Base-by-base conservation (phyloP, 768 basidiomycete genomes). In the Holtermanniella nyarrowii region DNA sequence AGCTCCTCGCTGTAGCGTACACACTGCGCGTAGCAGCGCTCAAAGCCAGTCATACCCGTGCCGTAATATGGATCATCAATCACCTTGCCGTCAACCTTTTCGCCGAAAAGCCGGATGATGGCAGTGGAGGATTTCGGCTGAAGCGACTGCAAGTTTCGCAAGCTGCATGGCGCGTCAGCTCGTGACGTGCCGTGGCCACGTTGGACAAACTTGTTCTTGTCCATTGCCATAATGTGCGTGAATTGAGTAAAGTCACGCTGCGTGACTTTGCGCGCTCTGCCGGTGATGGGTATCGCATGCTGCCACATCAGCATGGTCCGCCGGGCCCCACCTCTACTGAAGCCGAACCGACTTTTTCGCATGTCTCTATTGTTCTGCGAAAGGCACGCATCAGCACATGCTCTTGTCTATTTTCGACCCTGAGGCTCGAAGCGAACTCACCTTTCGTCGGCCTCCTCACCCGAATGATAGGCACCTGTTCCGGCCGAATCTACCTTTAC, bases 31-130 rank as follows among this genome's bases (percentile, higher is more conserved):
- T 82, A 91, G n/a, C 81, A 79, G 42, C 73, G 72, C 65, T 89
- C 86, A 55, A 93, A 93, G 2, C 78, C 85, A 53, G 73, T 82
- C 25, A 75, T 73, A 26, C 80, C 79, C 12, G 82, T 85, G 55
- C 86, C 89, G 69, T 89, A 93, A 41, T 68, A 68, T 4, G 90
- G 90, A 68, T 93, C 90, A 11, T 77, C 75, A 55, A 95, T 88
- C 16, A 82, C 76, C 78, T 78, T 22, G 49, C 53, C 31, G 45
- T 31, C 27, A 24, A 20, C 11, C 52, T 54, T 22, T 46, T 49
- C 52, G 37, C 67, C 64, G 44, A 71, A 71, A 31, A 71, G 50
- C 16, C 60, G 52, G 13, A 71, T 62, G 18, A 56, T 47, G 22
- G 67, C 53, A 41, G 52, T 52, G 22, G 67, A 65, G 21, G 57